Evolutionary conservation across 805 yeast species (phyloP).

Genomic region (Sugiyamaella floridensis): DNA sequence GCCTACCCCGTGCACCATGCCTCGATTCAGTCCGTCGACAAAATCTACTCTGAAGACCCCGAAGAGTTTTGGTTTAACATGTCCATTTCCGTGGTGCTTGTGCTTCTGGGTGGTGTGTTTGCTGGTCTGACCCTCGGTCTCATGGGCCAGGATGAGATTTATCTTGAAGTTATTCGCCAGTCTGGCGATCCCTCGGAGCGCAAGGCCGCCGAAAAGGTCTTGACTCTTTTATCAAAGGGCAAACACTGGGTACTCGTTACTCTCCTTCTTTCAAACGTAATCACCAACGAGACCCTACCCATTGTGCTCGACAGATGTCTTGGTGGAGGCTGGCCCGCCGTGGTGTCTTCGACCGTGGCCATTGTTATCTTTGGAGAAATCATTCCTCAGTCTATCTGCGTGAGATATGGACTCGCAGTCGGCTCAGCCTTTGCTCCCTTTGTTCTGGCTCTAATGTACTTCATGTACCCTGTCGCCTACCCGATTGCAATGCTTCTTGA

Average conservation of each 20-base stretch:
- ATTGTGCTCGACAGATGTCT: constrained; percentile 86
- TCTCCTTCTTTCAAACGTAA: constrained; percentile 72
- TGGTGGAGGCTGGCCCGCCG: constrained; percentile 98
- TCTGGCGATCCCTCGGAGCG: constrained; percentile 69
- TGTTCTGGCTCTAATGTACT: constrained; percentile 75
- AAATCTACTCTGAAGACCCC: not conserved
- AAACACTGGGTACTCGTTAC: constrained; percentile 97
- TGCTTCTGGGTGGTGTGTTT: constrained; percentile 34
- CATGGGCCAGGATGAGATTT: constrained; percentile 98
- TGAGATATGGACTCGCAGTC: constrained; percentile 82
- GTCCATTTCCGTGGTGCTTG: constrained; percentile 28
- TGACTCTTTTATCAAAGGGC: constrained; percentile 66
- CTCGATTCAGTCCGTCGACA: constrained; percentile 1
- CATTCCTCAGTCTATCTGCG: constrained; percentile 91
- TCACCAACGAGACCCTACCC: constrained; percentile 91
- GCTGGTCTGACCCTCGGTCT: constrained; percentile 74
- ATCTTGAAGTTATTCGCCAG: constrained; percentile 79
- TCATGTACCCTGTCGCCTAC: constrained; percentile 86
- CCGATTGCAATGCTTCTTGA: constrained; percentile 83
- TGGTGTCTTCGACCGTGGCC: constrained; percentile 82
- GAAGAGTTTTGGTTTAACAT: constrained; percentile 26
- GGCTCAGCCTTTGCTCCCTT: constrained; percentile 90
- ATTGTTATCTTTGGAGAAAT: constrained; percentile 95
- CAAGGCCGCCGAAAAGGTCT: constrained; percentile 61
- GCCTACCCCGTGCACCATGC: constrained; percentile 9